phyloP scores from a whole-genome alignment of 495 filamentous ascomycete genomes.

The Xylaria bambusicola region DNA sequence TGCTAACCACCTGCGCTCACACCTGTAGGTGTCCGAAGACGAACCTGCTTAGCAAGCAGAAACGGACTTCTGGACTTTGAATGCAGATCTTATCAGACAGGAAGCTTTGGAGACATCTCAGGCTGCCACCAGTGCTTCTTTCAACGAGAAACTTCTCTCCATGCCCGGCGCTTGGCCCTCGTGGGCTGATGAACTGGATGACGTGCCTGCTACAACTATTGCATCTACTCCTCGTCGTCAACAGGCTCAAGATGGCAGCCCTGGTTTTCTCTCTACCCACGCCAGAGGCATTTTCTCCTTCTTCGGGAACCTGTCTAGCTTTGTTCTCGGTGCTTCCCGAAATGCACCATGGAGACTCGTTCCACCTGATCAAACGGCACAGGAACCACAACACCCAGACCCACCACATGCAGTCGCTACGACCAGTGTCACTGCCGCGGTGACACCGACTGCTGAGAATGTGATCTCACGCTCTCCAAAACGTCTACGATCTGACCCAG shows the following conservation, averaged over 20 bases:
- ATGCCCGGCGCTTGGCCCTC: constrained; percentile 19
- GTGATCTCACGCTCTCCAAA: background rate
- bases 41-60: constrained; percentile 19
- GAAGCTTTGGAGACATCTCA: background rate
- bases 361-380: background rate
- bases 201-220: background rate
- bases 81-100: background rate
- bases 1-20: constrained; percentile 7
- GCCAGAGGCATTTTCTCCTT: no score
- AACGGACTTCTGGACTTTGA: constrained; percentile 4
- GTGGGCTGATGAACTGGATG: constrained; percentile 11
- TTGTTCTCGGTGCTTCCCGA: background rate
- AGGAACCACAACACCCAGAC: background rate
- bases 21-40: constrained; percentile 15
- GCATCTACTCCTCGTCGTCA: background rate
- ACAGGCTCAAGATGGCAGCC: no score
- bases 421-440: background rate
- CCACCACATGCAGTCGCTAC: background rate
- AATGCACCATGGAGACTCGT: background rate
- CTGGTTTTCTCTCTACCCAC: no score
- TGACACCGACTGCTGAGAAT: background rate
- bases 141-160: background rate
- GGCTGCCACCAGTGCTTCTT: background rate
- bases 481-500: background rate
- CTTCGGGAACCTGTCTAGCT: no score